These are phyloP conservation scores for Grosmannia serpens DNA, from an alignment of 2,329 filamentous ascomycete genomes.

Conservation along the genomic window DNA sequence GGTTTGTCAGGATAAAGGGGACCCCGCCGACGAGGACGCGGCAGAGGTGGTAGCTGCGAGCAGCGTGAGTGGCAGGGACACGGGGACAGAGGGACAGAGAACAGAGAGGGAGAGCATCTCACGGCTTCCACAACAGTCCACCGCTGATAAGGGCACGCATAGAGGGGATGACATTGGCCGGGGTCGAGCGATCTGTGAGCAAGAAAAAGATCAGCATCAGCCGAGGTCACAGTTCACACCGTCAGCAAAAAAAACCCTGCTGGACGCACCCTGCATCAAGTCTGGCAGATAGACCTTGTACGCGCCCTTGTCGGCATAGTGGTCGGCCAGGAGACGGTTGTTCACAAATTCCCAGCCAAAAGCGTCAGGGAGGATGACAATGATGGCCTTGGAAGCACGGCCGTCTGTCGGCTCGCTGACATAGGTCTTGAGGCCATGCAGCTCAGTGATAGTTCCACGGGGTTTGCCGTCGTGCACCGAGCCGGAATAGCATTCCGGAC, in stretches of 20 bases:
- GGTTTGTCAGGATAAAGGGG: constrained; percentile 22
- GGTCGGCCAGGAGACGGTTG: constrained; percentile 39
- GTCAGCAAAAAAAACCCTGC: background rate
- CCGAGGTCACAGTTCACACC: too few relatives aligned
- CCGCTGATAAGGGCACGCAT: constrained; percentile 16
- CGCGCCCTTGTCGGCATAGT: constrained; percentile 36
- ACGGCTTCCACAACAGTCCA: constrained; percentile 19
- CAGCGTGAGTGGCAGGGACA: background rate
- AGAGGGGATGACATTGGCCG: constrained; percentile 18
- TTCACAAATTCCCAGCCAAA: constrained; percentile 46
- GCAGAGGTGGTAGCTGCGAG: constrained; percentile 14
- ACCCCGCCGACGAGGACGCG: constrained; percentile 16
- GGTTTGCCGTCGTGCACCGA: constrained; percentile 31
- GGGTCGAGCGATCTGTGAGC: constrained; percentile 18
- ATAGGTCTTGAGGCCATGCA: constrained; percentile 39
- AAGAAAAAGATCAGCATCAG: background rate
- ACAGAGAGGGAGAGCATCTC: constrained; percentile 5
- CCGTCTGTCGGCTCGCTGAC: constrained; percentile 26
- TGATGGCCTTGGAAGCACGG: constrained; percentile 28
- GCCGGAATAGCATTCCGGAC: constrained; percentile 34
- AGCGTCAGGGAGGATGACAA: constrained; percentile 43
- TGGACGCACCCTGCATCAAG: constrained; percentile 32
- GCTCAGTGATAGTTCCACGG: constrained; percentile 28
- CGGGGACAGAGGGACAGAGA: background rate
- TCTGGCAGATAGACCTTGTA: constrained; percentile 44